Evolutionary conservation across 1,284 basidiomycete genomes (phyloP), one percentile per base, ranked within the genome.

Genomic region (Rhodofomes roseus): DNA sequence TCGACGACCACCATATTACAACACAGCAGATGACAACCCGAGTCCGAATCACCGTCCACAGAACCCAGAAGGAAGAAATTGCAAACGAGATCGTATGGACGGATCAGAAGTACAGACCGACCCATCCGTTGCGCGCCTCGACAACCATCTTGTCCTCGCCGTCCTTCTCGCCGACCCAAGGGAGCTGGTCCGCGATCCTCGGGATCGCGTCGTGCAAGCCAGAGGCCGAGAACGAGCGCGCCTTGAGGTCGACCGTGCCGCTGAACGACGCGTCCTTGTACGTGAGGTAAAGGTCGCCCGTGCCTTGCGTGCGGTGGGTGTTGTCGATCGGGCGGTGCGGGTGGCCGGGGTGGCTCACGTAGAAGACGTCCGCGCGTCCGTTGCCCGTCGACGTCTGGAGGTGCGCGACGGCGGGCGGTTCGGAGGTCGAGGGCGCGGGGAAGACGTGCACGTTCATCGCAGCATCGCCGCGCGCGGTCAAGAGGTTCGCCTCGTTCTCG

Each of bases 241-340:
- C 77, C 4, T 73, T 65, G 29, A 87, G 57, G 37, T 78, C 69
- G 43, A 85, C 71, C 36, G 73, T 76, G 3, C 84, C 85, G 62
- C 72, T 79, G 71, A 80, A 83, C 44, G 75, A 73, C 16, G 83
- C 75, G 34, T 81, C 70, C 60, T 75, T 74, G 70, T 86, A 86
- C 8, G 76, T 81, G 54, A 86, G 70, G 67, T 84, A 81, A 67
- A 86, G 67, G 54, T 84, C 80, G 12, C 76, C 83, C 60, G 77
- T 79, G 63, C 74, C 73, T 18, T 78, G 74, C 11, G 79, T 79
- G 55, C 75, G 71, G 66, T 86, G 85, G 20, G 65, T 68, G 62
- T 71, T 79, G 39, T 73, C 64, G 63, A 86, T 82, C 12, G 77
- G 77, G 7, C 83, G 77, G 60, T 76, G 76, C 57, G 77, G 74